Percentiles rank a stretch among this genome's conserved stretches.
phyloP scores from a whole-genome alignment of 352 stramenopile genomes.

The Phytophthora hibernalis region DNA sequence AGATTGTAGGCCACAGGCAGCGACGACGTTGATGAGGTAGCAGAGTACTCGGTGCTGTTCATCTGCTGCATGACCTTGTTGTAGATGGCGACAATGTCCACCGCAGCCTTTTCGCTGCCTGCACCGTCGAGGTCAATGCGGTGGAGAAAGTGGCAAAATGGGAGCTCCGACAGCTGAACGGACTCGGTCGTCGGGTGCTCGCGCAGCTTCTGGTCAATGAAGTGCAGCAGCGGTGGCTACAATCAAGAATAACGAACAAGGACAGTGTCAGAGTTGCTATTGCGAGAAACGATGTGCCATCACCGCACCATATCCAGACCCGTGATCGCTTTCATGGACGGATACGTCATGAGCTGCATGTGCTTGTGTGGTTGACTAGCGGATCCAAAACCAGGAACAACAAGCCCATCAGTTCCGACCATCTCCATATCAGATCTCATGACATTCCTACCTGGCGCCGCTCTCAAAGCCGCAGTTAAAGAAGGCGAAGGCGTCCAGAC shows the following conservation, averaged over 20 bases:
- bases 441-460: slow-evolving; percentile 62
- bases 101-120: slow-evolving; percentile 56
- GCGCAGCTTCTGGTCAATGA: slow-evolving; percentile 65
- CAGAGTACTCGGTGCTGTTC: slow-evolving; percentile 45
- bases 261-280: slow-evolving; percentile 3
- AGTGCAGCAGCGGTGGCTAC: slow-evolving; percentile 78
- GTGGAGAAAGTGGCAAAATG: slow-evolving; percentile 80
- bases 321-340: slow-evolving; percentile 70
- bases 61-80: slow-evolving; percentile 55
- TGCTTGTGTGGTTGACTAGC: slow-evolving; percentile 86
- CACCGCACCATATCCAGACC: slow-evolving; percentile 58
- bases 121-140: slow-evolving; percentile 53
- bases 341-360: slow-evolving; percentile 89
- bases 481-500: slow-evolving; percentile 80
- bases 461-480: slow-evolving; percentile 89
- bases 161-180: slow-evolving; percentile 68
- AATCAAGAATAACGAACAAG: slow-evolving; percentile 5
- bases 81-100: slow-evolving; percentile 51
- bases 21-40: neutral
- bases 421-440: neutral
- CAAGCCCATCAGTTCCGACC: slow-evolving; percentile 2
- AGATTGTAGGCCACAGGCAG: slow-evolving; percentile 78
- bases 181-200: slow-evolving; percentile 43
- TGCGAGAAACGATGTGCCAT: neutral
- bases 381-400: slow-evolving; percentile 13